Base-by-base conservation (phyloP, 345 rosid species). In the Sisymbrium altissimum region DNA sequence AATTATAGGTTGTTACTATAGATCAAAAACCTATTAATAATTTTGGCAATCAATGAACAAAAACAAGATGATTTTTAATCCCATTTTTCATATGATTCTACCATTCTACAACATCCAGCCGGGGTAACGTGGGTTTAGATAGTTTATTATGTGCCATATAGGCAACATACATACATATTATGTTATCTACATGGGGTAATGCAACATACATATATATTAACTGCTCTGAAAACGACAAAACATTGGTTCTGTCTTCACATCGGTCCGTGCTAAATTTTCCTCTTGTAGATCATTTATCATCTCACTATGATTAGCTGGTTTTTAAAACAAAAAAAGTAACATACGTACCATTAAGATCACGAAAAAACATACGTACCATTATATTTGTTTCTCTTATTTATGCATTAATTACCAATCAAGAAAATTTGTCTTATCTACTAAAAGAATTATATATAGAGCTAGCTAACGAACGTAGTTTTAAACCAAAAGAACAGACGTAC, bases 201-300 rank as follows among this genome's bases (percentile, higher is more conserved):
- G n/a, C 53, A 63, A 45, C 23, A 21, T 50, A 50, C 14, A 13
- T 49, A 35, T 35, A 36, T 39, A 53, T 68, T 68, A 40, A 68
- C 19, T 40, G 39, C 32, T 40, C 1, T 68, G 72, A 68, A n/a
- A 68, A 68, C 29, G 13, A 68, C 72, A 55, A 68, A 68, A 40
- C 63, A 54, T 10, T 68, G 50, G 41, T 23, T 68, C 40, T 68
- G 72, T 54, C 29, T 29, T 54, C 72, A 11, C 53, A 40, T 39
- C 18, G 63, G 18, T 54, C 30, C 53, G 36, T 68, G 39, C 63
- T 41, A 54, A 38, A 39, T 1, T 15, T 53, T 7, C 63, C 27
- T 15, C 17, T 21, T 35, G 19, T 23, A 67, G 15, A 67, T 67
- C 58, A 53, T 32, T 15, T 68, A 27, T 29, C 39, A 65, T 68